Conservation (phyloP, 2,329 filamentous ascomycete species). For the Hirsutella minnesotensis region DNA sequence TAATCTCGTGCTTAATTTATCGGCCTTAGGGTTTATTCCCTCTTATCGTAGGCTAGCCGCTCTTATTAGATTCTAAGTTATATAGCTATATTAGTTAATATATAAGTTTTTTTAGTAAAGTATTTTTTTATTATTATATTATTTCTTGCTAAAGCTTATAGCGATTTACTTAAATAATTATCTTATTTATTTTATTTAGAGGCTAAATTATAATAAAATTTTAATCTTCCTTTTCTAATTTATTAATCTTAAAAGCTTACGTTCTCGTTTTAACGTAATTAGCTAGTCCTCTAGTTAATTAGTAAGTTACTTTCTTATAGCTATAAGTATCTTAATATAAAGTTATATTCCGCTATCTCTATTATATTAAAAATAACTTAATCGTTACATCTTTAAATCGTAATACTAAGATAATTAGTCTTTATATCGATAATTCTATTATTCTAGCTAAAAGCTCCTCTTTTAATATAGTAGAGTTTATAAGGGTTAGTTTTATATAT, state of each 20-base stretch:
- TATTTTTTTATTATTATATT: neutral
- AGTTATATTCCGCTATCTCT: neutral
- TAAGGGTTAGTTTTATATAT: neutral
- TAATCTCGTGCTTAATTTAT: no score
- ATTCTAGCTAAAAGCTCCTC: neutral
- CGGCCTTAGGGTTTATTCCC: no score
- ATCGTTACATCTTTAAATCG: neutral
- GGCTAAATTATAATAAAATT: neutral
- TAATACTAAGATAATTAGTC: neutral
- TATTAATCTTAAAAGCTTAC: neutral
- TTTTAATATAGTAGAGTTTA: neutral
- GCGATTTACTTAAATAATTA: neutral
- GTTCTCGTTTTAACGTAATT: neutral
- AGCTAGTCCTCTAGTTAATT: neutral
- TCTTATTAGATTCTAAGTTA: neutral
- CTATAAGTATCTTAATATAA: neutral
- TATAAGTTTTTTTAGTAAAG: neutral
- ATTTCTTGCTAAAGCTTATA: neutral
- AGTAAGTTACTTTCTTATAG: neutral
- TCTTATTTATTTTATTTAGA: neutral
- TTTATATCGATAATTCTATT: neutral
- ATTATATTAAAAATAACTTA: neutral
- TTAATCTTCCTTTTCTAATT: neutral
- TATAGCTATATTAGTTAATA: neutral
- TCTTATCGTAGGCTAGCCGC: neutral